phyloP scores from a whole-genome alignment of 2,329 filamentous ascomycete genomes.

The Pseudogymnoascus sp. region DNA sequence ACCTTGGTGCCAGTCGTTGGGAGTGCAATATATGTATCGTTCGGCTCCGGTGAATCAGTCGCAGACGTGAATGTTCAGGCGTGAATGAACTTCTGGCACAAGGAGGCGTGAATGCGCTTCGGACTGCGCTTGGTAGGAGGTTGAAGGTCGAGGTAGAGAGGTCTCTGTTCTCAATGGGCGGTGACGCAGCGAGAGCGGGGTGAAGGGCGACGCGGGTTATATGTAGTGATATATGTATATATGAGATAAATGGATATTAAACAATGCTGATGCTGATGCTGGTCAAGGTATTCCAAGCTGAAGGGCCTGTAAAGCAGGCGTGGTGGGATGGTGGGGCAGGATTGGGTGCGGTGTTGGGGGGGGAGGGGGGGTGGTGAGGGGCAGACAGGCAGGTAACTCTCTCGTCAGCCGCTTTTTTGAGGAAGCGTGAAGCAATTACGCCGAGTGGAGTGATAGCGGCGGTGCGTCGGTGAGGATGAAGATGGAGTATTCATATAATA shows the following conservation, averaged over 20 bases:
- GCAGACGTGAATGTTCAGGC: neutral
- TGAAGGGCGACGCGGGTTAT: neutral
- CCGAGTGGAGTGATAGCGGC: neutral
- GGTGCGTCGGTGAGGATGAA: neutral
- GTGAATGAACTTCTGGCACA: neutral
- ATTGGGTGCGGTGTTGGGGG: neutral
- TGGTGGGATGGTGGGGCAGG: constrained; percentile 5
- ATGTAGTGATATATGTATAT: neutral
- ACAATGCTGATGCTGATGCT: constrained; percentile 6
- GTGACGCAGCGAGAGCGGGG: neutral
- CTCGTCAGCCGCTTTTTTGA: neutral
- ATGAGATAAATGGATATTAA: constrained; percentile 8
- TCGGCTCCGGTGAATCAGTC: neutral
- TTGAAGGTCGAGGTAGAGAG: neutral
- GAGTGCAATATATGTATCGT: neutral
- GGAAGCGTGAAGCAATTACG: neutral
- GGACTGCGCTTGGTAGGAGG: neutral
- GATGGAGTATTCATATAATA: neutral
- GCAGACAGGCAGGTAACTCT: constrained; percentile 5
- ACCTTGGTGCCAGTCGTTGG: constrained; percentile 1
- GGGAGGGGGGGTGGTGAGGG: neutral
- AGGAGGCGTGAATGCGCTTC: neutral
- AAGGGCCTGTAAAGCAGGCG: constrained; percentile 4
- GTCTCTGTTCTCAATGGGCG: constrained; percentile 3
- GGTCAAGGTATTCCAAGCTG: neutral